Base-by-base conservation (phyloP, 2,329 filamentous ascomycete species). In the Aspergillus eucalypticola region DNA sequence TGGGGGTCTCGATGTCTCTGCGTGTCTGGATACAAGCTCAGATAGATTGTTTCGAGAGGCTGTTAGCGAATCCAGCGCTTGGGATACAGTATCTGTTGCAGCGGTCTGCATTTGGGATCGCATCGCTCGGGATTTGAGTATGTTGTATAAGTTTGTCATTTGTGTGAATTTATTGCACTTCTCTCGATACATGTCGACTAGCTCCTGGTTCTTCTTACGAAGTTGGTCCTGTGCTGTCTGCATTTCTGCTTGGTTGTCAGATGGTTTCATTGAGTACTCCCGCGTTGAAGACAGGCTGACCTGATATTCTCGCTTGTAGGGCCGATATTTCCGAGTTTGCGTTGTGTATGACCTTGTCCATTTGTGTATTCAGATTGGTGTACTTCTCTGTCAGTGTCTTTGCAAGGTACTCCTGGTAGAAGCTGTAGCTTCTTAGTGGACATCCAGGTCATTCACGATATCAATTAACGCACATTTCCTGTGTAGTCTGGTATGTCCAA, bases 401-500 rank as follows among this genome's bases (percentile, higher is more conserved):
- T 46, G 86, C 87, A 1, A 91, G 77, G 66, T 89, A 87, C 67
- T 92, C 88, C 71, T 96, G 90, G 69, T 93, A 96, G 55, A 88
- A 84, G 60, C 88, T 91, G 61, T 53, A 38, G 25, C 39, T 23
- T 32, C 48, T 61, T 69, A 68, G 38, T 27, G 52, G 35, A 1
- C 8, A 19, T 25, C 11, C 17, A 48, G 19, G 11, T 5, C n/a
- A 13, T 4, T 7, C 7, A 10, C 11, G n/a, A 8, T 42, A 10
- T n/a, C 8, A 11, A 29, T 39, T 1, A 2, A 73, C 82, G 64
- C 69, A 92, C 90, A 96, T 90, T 75, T 96, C 90, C 69, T 95
- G 90, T 2, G 87, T 88, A 19, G 88, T 87, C 72, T 96, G 92
- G 69, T 96, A 96, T 29, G 86, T 88, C 89, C 92, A 96, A 72